phyloP scores from a whole-genome alignment of 2,329 filamentous ascomycete species.

The Epichloe coenophiala region DNA sequence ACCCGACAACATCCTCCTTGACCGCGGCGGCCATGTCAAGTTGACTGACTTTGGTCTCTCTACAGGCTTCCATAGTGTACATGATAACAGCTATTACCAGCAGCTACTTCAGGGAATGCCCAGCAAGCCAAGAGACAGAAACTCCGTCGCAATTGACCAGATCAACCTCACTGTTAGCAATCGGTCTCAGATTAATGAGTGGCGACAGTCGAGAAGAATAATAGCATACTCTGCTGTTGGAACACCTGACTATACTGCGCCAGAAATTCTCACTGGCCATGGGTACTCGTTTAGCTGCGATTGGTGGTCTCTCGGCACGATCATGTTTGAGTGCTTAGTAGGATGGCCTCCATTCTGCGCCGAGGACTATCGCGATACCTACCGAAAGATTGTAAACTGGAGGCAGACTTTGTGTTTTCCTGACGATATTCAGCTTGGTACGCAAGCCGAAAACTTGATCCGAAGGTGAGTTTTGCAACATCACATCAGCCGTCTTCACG shows the following conservation, averaged over 20 bases:
- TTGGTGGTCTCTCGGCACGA: conserved; percentile 98
- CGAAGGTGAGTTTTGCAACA: conserved; percentile 52
- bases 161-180: conserved; percentile 98
- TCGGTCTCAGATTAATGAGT: conserved; percentile 95
- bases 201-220: conserved; percentile 85
- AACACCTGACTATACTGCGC: conserved; percentile 96
- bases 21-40: conserved; percentile 93
- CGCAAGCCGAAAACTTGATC: conserved; percentile 84
- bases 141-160: conserved; percentile 91
- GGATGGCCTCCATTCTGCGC: conserved; percentile 99
- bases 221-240: conserved; percentile 98
- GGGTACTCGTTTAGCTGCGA: conserved; percentile 96
- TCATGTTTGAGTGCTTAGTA: conserved; percentile 98
- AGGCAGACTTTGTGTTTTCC: conserved; percentile 91
- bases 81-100: conserved; percentile 97
- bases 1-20: conserved; percentile 93
- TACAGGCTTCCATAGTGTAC: conserved; percentile 93
- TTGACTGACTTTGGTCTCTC: conserved; percentile 96
- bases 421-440: conserved; percentile 78
- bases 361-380: conserved; percentile 93
- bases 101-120: conserved; percentile 72
- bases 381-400: conserved; percentile 99
- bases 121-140: conserved; percentile 64
- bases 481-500: background rate
- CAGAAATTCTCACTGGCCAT: conserved; percentile 92